Percentiles rank a stretch among this genome's conserved stretches.
Evolutionary conservation across 1,139 yeast genomes (phyloP).

Genomic region (Geotrichum bryndzae): DNA sequence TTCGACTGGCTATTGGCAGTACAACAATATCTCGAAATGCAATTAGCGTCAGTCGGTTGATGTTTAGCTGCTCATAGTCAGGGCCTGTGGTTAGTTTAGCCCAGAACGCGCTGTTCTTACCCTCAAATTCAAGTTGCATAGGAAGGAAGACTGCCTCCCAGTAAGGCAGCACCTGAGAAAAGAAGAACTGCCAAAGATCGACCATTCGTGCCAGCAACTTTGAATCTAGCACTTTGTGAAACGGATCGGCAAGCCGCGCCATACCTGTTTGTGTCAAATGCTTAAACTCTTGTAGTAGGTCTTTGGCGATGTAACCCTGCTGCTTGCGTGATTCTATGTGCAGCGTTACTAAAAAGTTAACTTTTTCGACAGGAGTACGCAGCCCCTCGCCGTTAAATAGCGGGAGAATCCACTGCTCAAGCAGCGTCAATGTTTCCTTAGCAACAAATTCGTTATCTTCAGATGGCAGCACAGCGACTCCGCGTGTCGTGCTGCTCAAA

Average conservation of each 20-base stretch:
- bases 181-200: constrained; percentile 52
- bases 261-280: constrained; percentile 45
- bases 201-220: constrained; percentile 32
- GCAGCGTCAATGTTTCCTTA: constrained; percentile 46
- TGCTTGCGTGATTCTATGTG: constrained; percentile 42
- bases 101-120: constrained; percentile 40
- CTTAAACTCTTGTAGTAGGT: constrained; percentile 41
- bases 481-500: not conserved
- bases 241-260: constrained; percentile 36
- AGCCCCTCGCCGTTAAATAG: constrained; percentile 46
- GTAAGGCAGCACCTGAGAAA: constrained; percentile 48
- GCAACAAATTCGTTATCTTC: constrained; percentile 45
- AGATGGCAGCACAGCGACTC: constrained; percentile 20
- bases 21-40: constrained; percentile 36
- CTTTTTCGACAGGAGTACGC: constrained; percentile 51
- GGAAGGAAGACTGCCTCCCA: constrained; percentile 57
- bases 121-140: constrained; percentile 48
- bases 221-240: constrained; percentile 23
- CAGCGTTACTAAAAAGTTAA: constrained; percentile 45
- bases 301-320: constrained; percentile 35
- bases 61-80: constrained; percentile 28
- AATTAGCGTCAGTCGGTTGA: constrained; percentile 31
- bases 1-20: constrained; percentile 38
- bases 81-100: constrained; percentile 30
- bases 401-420: constrained; percentile 42